phyloP scores from a whole-genome alignment of 1,284 basidiomycete species.

The Ustilago nuda region DNA sequence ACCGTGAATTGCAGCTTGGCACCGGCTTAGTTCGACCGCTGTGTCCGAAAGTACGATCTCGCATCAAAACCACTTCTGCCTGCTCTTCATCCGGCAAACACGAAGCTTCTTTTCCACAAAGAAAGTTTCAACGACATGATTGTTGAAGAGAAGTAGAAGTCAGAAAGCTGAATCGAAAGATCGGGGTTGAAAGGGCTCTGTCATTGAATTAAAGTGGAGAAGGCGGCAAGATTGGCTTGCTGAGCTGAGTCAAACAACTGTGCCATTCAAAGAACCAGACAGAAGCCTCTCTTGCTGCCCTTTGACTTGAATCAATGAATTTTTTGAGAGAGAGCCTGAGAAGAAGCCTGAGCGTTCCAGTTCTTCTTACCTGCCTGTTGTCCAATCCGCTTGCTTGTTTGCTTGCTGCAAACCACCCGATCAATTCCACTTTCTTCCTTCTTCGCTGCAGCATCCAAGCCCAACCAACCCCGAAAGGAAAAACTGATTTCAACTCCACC shows the following conservation, averaged over 20 bases:
- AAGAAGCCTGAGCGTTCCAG: background rate
- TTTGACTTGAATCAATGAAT: background rate
- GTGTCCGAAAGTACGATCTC: conserved; percentile 5
- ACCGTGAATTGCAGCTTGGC: background rate
- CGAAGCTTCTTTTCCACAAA: background rate
- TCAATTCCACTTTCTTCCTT: conserved; percentile 26
- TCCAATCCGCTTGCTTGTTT: conserved; percentile 17
- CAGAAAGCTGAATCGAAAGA: background rate
- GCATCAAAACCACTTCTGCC: background rate
- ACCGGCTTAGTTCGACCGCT: conserved; percentile 20
- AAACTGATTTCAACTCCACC: conserved; percentile 30
- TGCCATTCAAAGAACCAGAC: background rate
- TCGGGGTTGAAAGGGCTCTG: background rate
- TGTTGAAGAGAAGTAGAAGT: background rate
- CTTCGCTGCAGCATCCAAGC: background rate
- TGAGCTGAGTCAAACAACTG: conserved; percentile 31
- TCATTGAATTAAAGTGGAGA: background rate
- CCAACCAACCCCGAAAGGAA: background rate
- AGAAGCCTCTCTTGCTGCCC: conserved; percentile 5
- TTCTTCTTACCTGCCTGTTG: background rate
- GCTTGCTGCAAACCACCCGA: conserved; percentile 1
- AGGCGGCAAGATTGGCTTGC: conserved; percentile 11
- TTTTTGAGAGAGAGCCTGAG: background rate
- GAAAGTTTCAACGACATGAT: background rate
- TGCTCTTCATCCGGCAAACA: background rate